Base-by-base conservation (phyloP, 306 rosid genomes). In the Amphicarpaea edgeworthii region DNA sequence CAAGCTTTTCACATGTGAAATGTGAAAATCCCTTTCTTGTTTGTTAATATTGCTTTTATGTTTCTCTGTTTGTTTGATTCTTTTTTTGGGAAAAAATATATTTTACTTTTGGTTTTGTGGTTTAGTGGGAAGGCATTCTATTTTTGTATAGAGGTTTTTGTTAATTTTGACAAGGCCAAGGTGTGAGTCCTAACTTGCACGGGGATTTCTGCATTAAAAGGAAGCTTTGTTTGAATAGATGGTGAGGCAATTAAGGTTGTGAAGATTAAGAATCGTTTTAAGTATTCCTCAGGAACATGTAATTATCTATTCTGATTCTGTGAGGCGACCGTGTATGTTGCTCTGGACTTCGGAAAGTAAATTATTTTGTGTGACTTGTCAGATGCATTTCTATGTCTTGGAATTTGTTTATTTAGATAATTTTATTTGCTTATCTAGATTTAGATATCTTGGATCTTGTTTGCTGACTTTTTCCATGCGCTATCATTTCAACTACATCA, bases 1-100 rank as follows among this genome's bases (percentile, higher is more conserved):
- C 87, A 96, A 92, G 83, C 96, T 96, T 67, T 96, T 96, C 73
- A 96, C 99, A 79, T 98, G 98, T 92, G 73, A 69, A 72, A 79
- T 98, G 98, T 92, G 73, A 69, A 72, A 37, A 63, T 38, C 15
- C 45, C 76, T 67, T 77, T 12, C 72, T 53, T 72, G 12, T 59
- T 53, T 77, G 12, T 43, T 84, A 53, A 61, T 58, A 15, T 61
- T 64, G 68, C 46, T 28, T 38, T 28, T 21, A 8, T 5, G 21
- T 32, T 40, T 4, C 37, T 30, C 3, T 24, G 26, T 23, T 32
- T 54, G 42, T 55, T n/a, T n/a, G n/a, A n/a, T 49, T 73, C 30
- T 28, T 3, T 34, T 50, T 59, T 8, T 4, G 19, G 9, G 1
- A 7, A 38, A 19, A 8, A 38, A 19, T 0, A 0, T 4, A 34